phyloP scores from a whole-genome alignment of 441 rosid genomes.

The Pelargonium citronellum region DNA sequence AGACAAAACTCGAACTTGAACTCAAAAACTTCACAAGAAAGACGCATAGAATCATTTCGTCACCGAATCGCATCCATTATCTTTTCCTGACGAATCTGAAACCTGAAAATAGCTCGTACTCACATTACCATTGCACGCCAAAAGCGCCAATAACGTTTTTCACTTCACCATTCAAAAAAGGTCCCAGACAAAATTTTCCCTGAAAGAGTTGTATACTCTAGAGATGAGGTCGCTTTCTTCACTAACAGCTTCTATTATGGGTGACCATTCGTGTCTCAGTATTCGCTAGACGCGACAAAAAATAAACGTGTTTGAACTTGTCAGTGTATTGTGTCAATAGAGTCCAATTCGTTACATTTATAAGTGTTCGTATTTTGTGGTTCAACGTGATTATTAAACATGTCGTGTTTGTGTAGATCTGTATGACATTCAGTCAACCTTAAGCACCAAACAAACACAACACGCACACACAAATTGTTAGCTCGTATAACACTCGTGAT shows the following conservation, averaged over 20 bases:
- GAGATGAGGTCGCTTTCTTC: constrained; percentile 8
- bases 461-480: background rate
- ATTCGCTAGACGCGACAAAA: background rate
- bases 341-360: too few species aligned
- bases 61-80: constrained; percentile 29
- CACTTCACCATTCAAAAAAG: constrained; percentile 8
- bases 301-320: too few species aligned
- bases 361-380: too few species aligned
- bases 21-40: constrained; percentile 45
- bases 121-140: background rate
- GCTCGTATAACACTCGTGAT: too few species aligned
- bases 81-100: constrained; percentile 22
- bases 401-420: too few species aligned
- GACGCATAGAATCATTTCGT: constrained; percentile 39
- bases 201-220: background rate
- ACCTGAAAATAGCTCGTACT: constrained; percentile 14
- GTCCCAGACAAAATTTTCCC: constrained; percentile 12
- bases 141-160: constrained; percentile 7
- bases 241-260: constrained; percentile 10
- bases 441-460: too few species aligned
- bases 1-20: constrained; percentile 12
- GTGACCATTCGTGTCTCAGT: background rate
- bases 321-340: too few species aligned
- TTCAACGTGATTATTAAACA: too few species aligned
- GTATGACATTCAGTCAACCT: too few species aligned